Evolutionary conservation across 2,329 filamentous ascomycete genomes (phyloP), one percentile per base, ranked within the genome.

Genomic region (Paramyrothecium roridum): DNA sequence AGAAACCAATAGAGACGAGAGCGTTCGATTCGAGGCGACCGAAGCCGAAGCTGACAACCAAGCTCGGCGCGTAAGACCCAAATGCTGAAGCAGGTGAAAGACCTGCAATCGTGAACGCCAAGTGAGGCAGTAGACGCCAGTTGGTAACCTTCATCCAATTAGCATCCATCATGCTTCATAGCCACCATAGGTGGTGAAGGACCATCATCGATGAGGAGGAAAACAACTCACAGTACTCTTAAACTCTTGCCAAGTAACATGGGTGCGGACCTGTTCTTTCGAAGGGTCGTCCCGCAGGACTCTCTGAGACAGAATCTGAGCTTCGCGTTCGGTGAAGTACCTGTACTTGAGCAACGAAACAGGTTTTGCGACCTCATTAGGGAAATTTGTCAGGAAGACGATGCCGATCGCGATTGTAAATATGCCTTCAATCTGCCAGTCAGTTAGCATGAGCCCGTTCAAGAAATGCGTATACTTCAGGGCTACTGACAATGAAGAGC

Each of bases 401-500:
- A 71, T 46, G 16, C 69, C 70, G 2, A 70, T 62, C 8, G 64
- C 51, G 6, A 72, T 53, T 7, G 71, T 73, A 47, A 72, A 68
- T 13, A 71, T 59, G 2, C 71, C 71, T 55, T 73, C 70, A 19
- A 72, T 53, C 68, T 71, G 33, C 6, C 12, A 3, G 17, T 8
- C 19, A 37, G 20, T 52, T 49, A 59, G 57, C 11, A 21, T 17
- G 3, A 22, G 23, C 23, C 21, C 19, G 17, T 4, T 20, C 22
- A 8, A 50, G 48, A 50, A 21, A 3, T n/a, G 16, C 3, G 4
- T 8, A 23, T 17, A 22, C 20, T 17, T 3, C 12, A 8, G 22
- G 46, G 0, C 3, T 17, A 56, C 54, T 52, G 21, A 57, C 54
- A 26, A 89, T 86, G 68, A 89, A 89, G 0, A 88, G 74, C 65